phyloP scores from a whole-genome alignment of 2,329 filamentous ascomycete species.

The Sporothrix humicola region DNA sequence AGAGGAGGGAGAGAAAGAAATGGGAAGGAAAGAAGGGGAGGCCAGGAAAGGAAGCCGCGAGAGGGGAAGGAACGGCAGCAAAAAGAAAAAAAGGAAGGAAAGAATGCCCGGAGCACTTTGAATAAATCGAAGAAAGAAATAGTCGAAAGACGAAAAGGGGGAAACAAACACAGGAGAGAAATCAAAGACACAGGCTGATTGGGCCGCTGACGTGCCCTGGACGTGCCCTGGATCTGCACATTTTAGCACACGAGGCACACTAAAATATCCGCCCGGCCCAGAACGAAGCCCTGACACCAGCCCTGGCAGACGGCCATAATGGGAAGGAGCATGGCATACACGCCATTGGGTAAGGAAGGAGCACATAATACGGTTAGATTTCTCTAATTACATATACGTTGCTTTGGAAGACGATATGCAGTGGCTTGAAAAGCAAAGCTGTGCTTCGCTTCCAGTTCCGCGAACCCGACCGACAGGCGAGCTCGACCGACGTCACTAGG shows the following conservation, averaged over 20 bases:
- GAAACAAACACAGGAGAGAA: background rate
- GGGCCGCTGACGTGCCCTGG: background rate
- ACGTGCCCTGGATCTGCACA: background rate
- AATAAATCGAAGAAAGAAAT: conserved; percentile 13
- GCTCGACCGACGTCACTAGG: conserved; percentile 1
- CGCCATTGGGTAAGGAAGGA: no score
- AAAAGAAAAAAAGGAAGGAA: conserved; percentile 7
- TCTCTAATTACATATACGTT: no score
- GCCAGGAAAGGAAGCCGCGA: background rate
- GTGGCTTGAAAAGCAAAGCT: no score
- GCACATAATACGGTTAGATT: no score
- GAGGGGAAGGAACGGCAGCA: background rate
- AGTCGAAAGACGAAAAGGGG: background rate
- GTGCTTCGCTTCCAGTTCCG: no score
- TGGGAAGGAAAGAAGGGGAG: background rate
- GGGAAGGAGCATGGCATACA: conserved; percentile 15
- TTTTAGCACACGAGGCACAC: conserved; percentile 16
- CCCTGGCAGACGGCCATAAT: background rate
- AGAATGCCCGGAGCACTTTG: background rate
- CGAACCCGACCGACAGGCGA: no score
- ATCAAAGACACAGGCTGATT: conserved; percentile 14
- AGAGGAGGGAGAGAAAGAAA: no score
- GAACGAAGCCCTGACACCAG: background rate
- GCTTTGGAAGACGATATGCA: no score
- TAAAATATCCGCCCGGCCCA: background rate